Conservation (phyloP, 805 yeast genomes). For the Diddensiella santjacobensis region DNA sequence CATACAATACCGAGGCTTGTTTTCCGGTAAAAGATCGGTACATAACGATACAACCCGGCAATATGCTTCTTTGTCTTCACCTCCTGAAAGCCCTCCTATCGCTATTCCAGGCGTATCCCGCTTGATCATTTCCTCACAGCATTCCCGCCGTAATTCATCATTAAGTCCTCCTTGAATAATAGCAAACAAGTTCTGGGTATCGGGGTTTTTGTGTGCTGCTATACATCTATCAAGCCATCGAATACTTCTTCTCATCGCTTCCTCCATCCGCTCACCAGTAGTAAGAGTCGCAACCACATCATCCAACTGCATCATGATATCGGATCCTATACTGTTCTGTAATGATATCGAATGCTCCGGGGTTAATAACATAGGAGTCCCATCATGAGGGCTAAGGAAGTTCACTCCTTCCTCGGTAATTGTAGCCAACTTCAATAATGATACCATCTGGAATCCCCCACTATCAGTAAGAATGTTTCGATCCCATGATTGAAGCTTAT, state of each 20-base stretch:
- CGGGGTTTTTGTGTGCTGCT: constrained; percentile 41
- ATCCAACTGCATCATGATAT: constrained; percentile 46
- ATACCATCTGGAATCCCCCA: constrained; percentile 47
- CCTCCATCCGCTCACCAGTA: constrained; percentile 43
- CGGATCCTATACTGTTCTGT: constrained; percentile 44
- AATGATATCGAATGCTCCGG: constrained; percentile 46
- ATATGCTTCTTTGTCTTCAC: constrained; percentile 41
- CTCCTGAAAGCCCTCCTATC: constrained; percentile 46
- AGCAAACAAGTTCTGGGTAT: constrained; percentile 41
- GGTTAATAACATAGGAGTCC: constrained; percentile 43
- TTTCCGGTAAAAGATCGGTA: constrained; percentile 39
- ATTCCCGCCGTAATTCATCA: constrained; percentile 34
- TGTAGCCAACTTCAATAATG: constrained; percentile 41
- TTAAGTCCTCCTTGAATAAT: constrained; percentile 47
- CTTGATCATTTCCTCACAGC: constrained; percentile 42
- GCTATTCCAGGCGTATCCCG: constrained; percentile 47
- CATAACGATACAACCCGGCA: constrained; percentile 40
- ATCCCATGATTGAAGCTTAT: constrained; percentile 40
- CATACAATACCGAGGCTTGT: constrained; percentile 45
- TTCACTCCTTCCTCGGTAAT: constrained; percentile 46
- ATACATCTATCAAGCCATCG: constrained; percentile 46
- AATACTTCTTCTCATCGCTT: constrained; percentile 42
- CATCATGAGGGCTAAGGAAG: constrained; percentile 44
- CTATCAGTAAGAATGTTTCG: constrained; percentile 42
- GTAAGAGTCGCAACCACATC: constrained; percentile 44